Conservation (phyloP, 495 filamentous ascomycete genomes). For the Annulohypoxylon moriforme region DNA sequence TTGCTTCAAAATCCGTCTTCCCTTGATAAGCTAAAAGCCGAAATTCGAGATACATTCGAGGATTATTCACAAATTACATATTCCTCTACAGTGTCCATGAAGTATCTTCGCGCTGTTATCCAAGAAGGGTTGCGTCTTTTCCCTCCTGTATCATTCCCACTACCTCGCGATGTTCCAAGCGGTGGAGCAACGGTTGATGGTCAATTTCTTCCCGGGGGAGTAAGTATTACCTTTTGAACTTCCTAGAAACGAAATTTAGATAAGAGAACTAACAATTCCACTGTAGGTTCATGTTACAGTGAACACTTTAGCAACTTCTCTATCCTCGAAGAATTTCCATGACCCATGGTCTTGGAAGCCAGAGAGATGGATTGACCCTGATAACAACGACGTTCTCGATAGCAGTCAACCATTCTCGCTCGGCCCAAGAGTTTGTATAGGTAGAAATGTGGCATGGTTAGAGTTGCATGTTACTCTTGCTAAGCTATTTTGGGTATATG, state of each 20-base stretch:
- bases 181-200: constrained; percentile 51
- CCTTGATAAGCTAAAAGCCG: constrained; percentile 49
- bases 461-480: constrained; percentile 47
- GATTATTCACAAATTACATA: constrained; percentile 48
- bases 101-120: constrained; percentile 56
- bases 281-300: constrained; percentile 51
- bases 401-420: constrained; percentile 45
- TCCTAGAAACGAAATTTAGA: background rate
- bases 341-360: constrained; percentile 50
- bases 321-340: constrained; percentile 48
- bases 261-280: background rate
- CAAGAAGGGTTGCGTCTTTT: constrained; percentile 57
- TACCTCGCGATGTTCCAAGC: constrained; percentile 45
- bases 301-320: constrained; percentile 46
- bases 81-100: constrained; percentile 40
- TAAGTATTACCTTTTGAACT: constrained; percentile 34
- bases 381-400: constrained; percentile 44
- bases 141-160: constrained; percentile 41
- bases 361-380: constrained; percentile 51
- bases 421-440: constrained; percentile 47
- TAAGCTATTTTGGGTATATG: constrained; percentile 49
- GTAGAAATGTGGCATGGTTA: constrained; percentile 49
- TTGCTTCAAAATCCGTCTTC: constrained; percentile 48
- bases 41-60: constrained; percentile 56
- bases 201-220: constrained; percentile 50